Conservation (phyloP, 2,329 filamentous ascomycete genomes). For the Neurospora sp. region DNA sequence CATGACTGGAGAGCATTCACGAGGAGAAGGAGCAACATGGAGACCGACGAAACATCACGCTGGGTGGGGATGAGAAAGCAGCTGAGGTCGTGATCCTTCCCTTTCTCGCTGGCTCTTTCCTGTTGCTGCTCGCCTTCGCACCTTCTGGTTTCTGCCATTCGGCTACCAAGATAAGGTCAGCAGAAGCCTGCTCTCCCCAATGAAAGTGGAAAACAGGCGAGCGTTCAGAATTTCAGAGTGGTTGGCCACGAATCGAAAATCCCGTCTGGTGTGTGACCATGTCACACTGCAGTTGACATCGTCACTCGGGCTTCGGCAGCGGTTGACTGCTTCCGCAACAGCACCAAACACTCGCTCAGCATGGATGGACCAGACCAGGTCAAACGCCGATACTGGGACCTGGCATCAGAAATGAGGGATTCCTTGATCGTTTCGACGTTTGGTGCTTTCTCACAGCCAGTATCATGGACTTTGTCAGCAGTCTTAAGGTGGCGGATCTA, state of each 20-base stretch:
- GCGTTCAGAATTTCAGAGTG: not conserved
- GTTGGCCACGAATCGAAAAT: not conserved
- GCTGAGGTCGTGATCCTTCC: no score
- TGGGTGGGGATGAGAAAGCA: not conserved
- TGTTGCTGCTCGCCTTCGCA: no score
- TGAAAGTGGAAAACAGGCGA: not conserved
- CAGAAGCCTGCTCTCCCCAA: no score
- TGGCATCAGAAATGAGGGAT: not conserved
- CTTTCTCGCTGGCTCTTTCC: no score
- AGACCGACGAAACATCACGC: not conserved
- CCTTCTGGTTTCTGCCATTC: not conserved
- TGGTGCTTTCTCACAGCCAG: not conserved
- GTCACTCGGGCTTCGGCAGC: not conserved
- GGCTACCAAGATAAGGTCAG: not conserved
- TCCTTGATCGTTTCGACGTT: not conserved
- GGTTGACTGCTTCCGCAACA: not conserved
- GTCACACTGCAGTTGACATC: not conserved
- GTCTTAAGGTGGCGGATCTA: not conserved
- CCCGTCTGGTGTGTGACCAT: not conserved
- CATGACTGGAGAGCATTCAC: not conserved
- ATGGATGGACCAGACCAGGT: not conserved
- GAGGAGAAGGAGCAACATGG: not conserved
- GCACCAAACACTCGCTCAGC: not conserved
- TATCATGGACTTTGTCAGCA: not conserved
- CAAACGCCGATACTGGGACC: not conserved